A percentile compares a stretch with the other conserved stretches of the same genome.
These are phyloP conservation scores for Biscogniauxia marginata DNA, from an alignment of 2,329 filamentous ascomycete species.

Conservation along the genomic window DNA sequence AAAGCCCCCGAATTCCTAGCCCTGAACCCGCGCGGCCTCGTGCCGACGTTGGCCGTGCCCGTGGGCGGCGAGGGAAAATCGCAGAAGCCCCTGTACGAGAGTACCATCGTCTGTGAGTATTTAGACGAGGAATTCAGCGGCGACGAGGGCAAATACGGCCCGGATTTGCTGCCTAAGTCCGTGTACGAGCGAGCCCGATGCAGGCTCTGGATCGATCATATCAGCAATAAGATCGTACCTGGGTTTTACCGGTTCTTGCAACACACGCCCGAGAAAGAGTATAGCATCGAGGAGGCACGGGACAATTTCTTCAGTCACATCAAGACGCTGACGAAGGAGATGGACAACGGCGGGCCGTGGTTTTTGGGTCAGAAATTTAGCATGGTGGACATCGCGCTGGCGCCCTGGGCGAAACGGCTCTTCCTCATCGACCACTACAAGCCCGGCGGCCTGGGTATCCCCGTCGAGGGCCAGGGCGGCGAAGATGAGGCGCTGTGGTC, in stretches of 20 bases:
- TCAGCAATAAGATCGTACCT: constrained; percentile 65
- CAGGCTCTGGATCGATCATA: constrained; percentile 73
- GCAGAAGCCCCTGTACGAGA: constrained; percentile 68
- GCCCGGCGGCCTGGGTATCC: constrained; percentile 48
- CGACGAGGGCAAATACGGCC: constrained; percentile 39
- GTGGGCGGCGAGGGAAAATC: constrained; percentile 25
- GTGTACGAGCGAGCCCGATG: constrained; percentile 64
- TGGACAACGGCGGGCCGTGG: constrained; percentile 59
- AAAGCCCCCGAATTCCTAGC: constrained; percentile 67
- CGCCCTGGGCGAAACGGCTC: constrained; percentile 69
- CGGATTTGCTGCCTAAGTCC: constrained; percentile 56
- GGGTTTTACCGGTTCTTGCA: constrained; percentile 64
- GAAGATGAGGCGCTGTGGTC: constrained; percentile 58
- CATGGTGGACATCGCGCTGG: constrained; percentile 68
- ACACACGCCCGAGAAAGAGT: constrained; percentile 49
- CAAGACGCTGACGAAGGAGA: constrained; percentile 59
- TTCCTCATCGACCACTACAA: constrained; percentile 79
- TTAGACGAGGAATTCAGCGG: constrained; percentile 67
- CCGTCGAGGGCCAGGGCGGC: constrained; percentile 28
- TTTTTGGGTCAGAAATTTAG: constrained; percentile 65
- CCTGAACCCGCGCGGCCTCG: constrained; percentile 72
- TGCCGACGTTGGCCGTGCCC: constrained; percentile 65
- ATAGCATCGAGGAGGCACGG: constrained; percentile 52
- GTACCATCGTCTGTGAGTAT: constrained; percentile 71
- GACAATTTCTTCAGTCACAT: constrained; percentile 58